Percentiles rank a stretch among this genome's conserved stretches.
Evolutionary conservation across 345 rosid species (phyloP).

Genomic region (Lagerstroemia speciosa): DNA sequence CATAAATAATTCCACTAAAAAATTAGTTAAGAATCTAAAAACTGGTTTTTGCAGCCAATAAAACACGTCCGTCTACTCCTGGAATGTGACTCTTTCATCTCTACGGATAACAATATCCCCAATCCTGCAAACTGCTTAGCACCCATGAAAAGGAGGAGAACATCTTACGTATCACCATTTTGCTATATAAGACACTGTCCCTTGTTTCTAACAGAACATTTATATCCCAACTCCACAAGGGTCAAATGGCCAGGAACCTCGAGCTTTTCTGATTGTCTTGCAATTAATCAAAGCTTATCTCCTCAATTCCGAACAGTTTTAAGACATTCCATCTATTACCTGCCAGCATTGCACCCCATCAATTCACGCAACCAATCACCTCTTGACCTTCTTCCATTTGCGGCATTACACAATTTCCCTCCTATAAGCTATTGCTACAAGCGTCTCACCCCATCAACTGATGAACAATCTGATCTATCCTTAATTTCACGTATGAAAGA

Average conservation of each 20-base stretch:
- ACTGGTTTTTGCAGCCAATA: neutral
- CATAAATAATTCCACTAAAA: neutral
- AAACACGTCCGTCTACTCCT: neutral
- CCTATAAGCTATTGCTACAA: neutral
- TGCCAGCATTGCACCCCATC: neutral
- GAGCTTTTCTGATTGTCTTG: neutral
- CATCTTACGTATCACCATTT: neutral
- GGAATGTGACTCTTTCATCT: neutral
- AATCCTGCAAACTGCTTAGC: neutral
- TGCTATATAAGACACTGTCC: neutral
- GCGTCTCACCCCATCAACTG: neutral
- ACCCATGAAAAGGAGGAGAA: neutral
- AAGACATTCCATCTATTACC: neutral
- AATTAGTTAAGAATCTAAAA: neutral
- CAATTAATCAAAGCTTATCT: neutral
- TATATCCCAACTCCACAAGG: too few relatives aligned
- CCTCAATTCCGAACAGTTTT: neutral
- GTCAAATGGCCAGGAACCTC: too few relatives aligned
- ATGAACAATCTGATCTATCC: neutral
- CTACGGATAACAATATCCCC: neutral
- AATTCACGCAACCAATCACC: neutral
- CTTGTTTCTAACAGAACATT: too few relatives aligned
- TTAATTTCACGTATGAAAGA: neutral
- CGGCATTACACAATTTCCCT: neutral
- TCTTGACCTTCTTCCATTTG: neutral